Base-by-base conservation (phyloP, 148 eudicot genomes). In the Rhododendron griersonianum region DNA sequence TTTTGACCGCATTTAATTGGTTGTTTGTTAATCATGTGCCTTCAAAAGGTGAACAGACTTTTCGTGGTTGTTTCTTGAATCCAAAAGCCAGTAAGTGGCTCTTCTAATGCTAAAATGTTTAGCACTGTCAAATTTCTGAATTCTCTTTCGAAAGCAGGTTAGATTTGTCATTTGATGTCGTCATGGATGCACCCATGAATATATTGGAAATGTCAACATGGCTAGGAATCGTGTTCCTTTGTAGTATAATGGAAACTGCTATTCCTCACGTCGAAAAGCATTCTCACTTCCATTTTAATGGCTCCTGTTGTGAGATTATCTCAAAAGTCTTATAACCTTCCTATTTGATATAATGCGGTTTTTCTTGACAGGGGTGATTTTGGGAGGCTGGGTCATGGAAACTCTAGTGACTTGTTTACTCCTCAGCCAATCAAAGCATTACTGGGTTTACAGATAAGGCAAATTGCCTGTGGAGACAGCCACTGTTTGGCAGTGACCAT, bases 341-440 rank as follows among this genome's bases (percentile, higher is more conserved):
- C n/a, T 81, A 81, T 81, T 53, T 51, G 84, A 59, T 18, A 53
- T 4, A 25, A n/a, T 47, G 11, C 84, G 4, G 61, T 81, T 19
- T 77, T 53, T 73, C 47, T 44, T 78, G 73, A 65, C 90, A 97
- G 99, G 99, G 99, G 99, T 89, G 99, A 97, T 93, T 97, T 97
- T 93, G 99, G 99, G 87, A 94, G 99, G 87, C 91, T 97, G 57
- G 99, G 99, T 86, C 99, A 97, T 91, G 99, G 99, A 84, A 95
- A 97, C 87, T 97, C 98, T 45, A 95, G 94, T 80, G 99, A 97
- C 85, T 87, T 97, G 86, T 95, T 97, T 86, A 89, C 91, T 85
- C 99, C 99, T 83, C 98, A 91, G 88, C 98, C 98, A 61, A 95
- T 97, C 84, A 95, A 87, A 91, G 94, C 95, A 82, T 88, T 97